Base-by-base conservation (phyloP, 345 rosid species). In the Populus tremula region DNA sequence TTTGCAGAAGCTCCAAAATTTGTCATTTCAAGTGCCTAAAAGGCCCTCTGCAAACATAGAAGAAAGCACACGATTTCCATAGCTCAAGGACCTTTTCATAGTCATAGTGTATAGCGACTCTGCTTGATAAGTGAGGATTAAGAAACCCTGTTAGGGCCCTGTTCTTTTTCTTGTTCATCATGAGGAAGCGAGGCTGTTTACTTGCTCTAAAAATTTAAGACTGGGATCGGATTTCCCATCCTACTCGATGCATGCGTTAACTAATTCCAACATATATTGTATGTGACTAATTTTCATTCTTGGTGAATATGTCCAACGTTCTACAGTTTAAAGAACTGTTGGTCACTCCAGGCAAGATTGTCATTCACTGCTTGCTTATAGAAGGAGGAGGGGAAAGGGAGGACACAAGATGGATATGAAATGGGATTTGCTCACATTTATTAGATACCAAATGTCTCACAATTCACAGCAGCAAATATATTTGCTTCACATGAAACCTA, bases 401-500 rank as follows among this genome's bases (percentile, higher is more conserved):
- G 3, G 45, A 8, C 9, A 67, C 9, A 67, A 67, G 13, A 35
- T 13, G 18, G 8, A 29, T 13, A 67, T 38, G 21, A 11, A 31
- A 17, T 35, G 17, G 12, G 35, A 31, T 8, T 16, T 1, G 47
- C 70, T 14, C 29, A 1, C 9, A 71, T 31, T 23, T 12, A 12
- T 75, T 21, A n/a, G 72, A 14, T 25, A 49, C 38, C n/a, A 49
- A 17, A 16, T 29, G 23, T n/a, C 38, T 39, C 39, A 67, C 35
- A 39, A 45, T 29, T 23, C 20, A 16, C 10, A 49, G 12, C 11
- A 62, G 36, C 69, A 41, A 47, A 1, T 41, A 21, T 4, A 27
- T 45, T 56, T 31, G 54, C 56, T 74, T 82, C 63, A 49, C 78
- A 80, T 45, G 11, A 80, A 61, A 23, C 14, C 12, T 31, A 43